Percentiles rank a stretch among this genome's conserved stretches.
Evolutionary conservation across 2,329 filamentous ascomycete genomes (phyloP).

Genomic region (Teratosphaeria nubilosa): DNA sequence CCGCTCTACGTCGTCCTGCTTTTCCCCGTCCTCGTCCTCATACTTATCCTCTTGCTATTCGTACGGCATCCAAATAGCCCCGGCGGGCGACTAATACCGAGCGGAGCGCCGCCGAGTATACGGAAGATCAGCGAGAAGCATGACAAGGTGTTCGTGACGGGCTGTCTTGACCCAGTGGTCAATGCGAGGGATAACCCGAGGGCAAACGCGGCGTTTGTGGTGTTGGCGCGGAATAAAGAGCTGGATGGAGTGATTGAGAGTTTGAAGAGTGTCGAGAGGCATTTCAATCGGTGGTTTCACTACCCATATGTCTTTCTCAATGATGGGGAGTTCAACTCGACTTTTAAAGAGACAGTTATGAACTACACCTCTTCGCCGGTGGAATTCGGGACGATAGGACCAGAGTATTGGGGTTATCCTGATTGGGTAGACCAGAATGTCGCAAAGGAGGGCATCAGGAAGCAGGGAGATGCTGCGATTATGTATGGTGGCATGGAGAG

Average conservation of each 20-base stretch:
- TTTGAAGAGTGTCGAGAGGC: constrained; percentile 92
- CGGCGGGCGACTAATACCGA: constrained; percentile 75
- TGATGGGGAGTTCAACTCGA: constrained; percentile 91
- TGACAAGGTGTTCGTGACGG: constrained; percentile 90
- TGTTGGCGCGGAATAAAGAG: constrained; percentile 92
- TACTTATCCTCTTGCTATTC: constrained; percentile 83
- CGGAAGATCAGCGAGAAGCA: constrained; percentile 90
- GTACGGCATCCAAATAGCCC: constrained; percentile 76
- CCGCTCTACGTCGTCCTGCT: constrained; percentile 85
- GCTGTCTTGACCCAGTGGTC: constrained; percentile 64
- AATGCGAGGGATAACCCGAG: constrained; percentile 53
- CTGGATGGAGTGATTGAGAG: constrained; percentile 92
- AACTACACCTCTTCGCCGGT: constrained; percentile 84
- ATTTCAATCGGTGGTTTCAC: constrained; percentile 98
- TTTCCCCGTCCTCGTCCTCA: constrained; percentile 83
- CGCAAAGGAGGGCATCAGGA: constrained; percentile 88
- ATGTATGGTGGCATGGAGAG: constrained; percentile 99
- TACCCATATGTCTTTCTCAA: constrained; percentile 99
- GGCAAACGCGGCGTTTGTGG: constrained; percentile 91
- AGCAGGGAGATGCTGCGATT: constrained; percentile 92
- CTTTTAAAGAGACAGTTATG: constrained; percentile 75
- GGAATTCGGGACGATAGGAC: constrained; percentile 88
- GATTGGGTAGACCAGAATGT: constrained; percentile 94
- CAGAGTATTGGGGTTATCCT: constrained; percentile 89
- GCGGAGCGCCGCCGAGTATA: constrained; percentile 78